A percentile compares a stretch with the other conserved stretches of the same genome.
Conservation (phyloP, 108 stramenopile genomes). For the Fistulifera pelliculosa region DNA sequence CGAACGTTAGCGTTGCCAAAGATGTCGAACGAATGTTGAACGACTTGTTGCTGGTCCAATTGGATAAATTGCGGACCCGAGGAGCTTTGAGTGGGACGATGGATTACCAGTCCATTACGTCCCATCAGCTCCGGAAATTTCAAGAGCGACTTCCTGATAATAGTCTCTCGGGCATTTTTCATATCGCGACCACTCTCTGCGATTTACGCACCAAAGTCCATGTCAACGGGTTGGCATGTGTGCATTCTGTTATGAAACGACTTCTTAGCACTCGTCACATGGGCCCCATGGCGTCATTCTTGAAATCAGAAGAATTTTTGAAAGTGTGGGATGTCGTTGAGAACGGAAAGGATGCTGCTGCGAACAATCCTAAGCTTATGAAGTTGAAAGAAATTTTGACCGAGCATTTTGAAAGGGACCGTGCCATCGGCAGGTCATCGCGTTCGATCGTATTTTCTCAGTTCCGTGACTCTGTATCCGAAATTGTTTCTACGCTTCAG, state of each 20-base stretch:
- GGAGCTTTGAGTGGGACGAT: constrained; percentile 19
- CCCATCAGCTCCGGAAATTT: constrained; percentile 35
- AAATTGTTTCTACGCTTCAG: constrained; percentile 50
- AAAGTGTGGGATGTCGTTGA: constrained; percentile 25
- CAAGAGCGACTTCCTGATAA: constrained; percentile 19
- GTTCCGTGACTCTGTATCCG: constrained; percentile 65
- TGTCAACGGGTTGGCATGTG: constrained; percentile 44
- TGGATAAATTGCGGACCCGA: constrained; percentile 30
- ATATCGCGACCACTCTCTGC: constrained; percentile 32
- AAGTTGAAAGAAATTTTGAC: constrained; percentile 66
- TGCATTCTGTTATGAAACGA: constrained; percentile 28
- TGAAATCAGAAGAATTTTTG: constrained; percentile 29
- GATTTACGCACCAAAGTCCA: constrained; percentile 32
- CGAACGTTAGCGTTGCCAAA: constrained; percentile 22
- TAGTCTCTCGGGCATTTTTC: constrained; percentile 18
- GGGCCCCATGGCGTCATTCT: constrained; percentile 24
- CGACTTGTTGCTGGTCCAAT: constrained; percentile 38
- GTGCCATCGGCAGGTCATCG: constrained; percentile 34
- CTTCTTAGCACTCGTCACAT: constrained; percentile 19
- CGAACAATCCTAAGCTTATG: constrained; percentile 69
- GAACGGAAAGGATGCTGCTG: constrained; percentile 11
- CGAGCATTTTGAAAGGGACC: constrained; percentile 67
- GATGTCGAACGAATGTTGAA: constrained; percentile 38
- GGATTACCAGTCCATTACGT: constrained; percentile 33
- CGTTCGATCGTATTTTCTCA: constrained; percentile 88